Percentiles rank a stretch among this genome's conserved stretches.
Evolutionary conservation across 208 protist genomes (phyloP).

Genomic region (Acanthamoeba sp.): DNA sequence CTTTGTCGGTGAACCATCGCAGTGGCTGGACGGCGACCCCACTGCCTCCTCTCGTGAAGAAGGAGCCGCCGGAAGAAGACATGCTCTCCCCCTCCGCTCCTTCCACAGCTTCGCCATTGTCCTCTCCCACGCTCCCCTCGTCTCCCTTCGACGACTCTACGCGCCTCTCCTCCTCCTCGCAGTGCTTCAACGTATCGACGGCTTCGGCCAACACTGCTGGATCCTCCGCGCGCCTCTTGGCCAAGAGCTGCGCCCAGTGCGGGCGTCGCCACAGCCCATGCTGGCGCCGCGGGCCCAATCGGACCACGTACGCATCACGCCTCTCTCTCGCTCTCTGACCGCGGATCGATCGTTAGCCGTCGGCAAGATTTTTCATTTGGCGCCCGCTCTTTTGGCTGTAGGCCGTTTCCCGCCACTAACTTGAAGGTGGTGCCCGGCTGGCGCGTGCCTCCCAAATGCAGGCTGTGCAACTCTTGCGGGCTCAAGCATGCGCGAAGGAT

Average conservation of each 20-base stretch:
- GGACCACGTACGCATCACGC: conserved; percentile 1
- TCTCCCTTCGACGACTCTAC: neutral
- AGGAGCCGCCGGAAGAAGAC: neutral
- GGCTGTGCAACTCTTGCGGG: conserved; percentile 7
- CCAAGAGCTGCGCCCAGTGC: conserved; percentile 3
- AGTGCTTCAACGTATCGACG: neutral
- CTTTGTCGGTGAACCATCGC: neutral
- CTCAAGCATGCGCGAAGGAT: neutral
- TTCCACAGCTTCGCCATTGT: neutral
- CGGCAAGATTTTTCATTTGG: too few relatives aligned
- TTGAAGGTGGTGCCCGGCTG: too few relatives aligned
- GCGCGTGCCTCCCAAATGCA: neutral
- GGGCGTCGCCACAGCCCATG: neutral
- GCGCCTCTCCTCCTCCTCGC: neutral
- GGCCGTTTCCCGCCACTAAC: too few relatives aligned
- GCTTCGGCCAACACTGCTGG: too few relatives aligned
- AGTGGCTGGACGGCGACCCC: neutral
- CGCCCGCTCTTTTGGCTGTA: too few relatives aligned
- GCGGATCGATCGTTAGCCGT: neutral
- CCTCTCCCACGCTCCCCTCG: neutral
- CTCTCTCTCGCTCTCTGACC: neutral
- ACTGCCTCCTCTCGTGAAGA: neutral
- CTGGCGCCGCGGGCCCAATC: conserved; percentile 9
- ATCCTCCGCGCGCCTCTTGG: too few relatives aligned
- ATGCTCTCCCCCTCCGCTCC: too few relatives aligned